Percentiles rank a stretch among this genome's conserved stretches.
These are phyloP conservation scores for Saprolegnia diclina DNA, from an alignment of 352 stramenopile genomes.

Conservation along the genomic window DNA sequence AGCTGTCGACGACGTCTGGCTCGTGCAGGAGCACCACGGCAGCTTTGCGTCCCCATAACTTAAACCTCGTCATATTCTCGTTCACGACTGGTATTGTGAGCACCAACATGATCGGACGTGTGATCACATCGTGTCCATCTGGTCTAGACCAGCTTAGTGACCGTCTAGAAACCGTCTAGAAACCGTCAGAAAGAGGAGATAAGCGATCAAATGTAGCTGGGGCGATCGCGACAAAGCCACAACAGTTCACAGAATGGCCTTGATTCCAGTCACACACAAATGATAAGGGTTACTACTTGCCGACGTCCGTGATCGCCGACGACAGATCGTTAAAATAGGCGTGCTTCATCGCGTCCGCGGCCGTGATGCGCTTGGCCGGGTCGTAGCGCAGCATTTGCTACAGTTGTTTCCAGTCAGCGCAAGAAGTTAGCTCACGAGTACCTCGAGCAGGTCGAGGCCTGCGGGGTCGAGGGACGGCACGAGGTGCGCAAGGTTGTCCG, in stretches of 20 bases:
- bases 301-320: conserved; percentile 2
- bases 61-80: conserved; percentile 2
- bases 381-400: conserved; percentile 84
- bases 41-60: conserved; percentile 66
- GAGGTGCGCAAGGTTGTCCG: conserved; percentile 81
- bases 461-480: conserved; percentile 87
- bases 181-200: neutral
- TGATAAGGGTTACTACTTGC: neutral
- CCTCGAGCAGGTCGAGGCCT: conserved; percentile 89
- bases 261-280: neutral
- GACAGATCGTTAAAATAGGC: conserved; percentile 91
- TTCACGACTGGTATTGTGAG: too few species aligned
- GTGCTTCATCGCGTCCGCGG: conserved; percentile 93
- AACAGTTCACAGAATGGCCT: neutral
- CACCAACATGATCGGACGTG: too few species aligned
- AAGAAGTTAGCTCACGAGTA: conserved; percentile 73
- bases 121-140: neutral
- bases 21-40: conserved; percentile 83
- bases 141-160: neutral
- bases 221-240: too few species aligned
- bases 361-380: conserved; percentile 89
- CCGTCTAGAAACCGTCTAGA: neutral
- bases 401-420: conserved; percentile 39
- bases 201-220: too few species aligned
- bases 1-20: conserved; percentile 85